Base-by-base conservation (phyloP, 75 land plant species). In the Larix kaempferi region DNA sequence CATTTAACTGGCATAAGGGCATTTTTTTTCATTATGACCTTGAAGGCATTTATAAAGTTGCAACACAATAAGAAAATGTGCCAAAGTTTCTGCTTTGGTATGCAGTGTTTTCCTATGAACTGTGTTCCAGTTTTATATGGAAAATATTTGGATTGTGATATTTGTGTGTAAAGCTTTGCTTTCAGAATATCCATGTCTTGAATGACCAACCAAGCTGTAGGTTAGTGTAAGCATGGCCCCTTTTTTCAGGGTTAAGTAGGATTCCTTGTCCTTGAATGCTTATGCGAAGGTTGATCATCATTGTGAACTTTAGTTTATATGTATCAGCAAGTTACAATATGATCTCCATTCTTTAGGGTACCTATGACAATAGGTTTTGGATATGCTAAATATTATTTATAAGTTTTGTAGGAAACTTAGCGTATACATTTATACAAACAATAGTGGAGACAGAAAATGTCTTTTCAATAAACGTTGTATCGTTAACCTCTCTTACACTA, bases 41-140 rank as follows among this genome's bases (percentile, higher is more conserved):
- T 69, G 39, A 69, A 22, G 25, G 41, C 54, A 69, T 41, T 41
- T 44, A n/a, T 69, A 37, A 69, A 12, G 23, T 69, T n/a, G 23
- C 54, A 69, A 69, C 25, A 2, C 25, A 69, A 69, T 69, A 67
- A 67, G 17, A 69, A 69, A 49, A 49, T 49, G 49, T 39, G 52
- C 73, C 52, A 41, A 69, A 69, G 73, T 12, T 37, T n/a, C 23
- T 69, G 22, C 54, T 69, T 69, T 39, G 72, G 3, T 69, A 37
- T 69, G 44, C 72, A 39, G 72, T 69, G 64, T 37, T 39, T 29
- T 69, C 52, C n/a, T 69, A 44, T 69, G 72, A 69, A 69, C 22
- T 69, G 72, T 21, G 10, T 39, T 69, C 49, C 17, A 7, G 72
- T 39, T 69, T 69, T 7, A 3, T 19, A 39, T 35, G 49, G 11